Base-by-base conservation (phyloP, 2,329 filamentous ascomycete genomes). In the Piedraia hortae region DNA sequence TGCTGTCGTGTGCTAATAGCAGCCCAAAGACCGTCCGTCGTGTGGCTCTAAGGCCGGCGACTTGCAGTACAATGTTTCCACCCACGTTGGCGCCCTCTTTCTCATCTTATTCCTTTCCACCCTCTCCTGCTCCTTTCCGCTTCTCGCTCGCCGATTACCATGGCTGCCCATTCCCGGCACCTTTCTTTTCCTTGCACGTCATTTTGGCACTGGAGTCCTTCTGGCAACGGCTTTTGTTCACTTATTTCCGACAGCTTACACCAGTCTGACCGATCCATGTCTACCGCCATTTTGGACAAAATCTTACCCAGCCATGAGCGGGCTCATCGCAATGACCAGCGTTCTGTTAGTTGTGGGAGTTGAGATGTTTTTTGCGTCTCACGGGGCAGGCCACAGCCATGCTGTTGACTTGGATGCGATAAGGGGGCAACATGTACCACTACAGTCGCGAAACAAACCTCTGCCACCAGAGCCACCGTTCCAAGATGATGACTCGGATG, bases 351-450 rank as follows among this genome's bases (percentile, higher is more conserved):
- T 91, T 3, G 74, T 89, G 4, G 61, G 64, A 2, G 59, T 91
- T 23, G 82, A 93, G 44, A 89, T 85, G 48, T 77, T 78, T 42
- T 67, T 93, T 33, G 78, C 77, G 0, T 71, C 68, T 23, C 56
- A 58, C 38, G 63, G 63, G 4, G 62, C 60, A 5, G 52, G 52
- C 9, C 62, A 67, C 37, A 51, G 54, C 21, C 62, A 67, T 36
- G 45, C 49, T 7, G 56, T 39, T 14, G 39, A 38, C 24, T 31
- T 41, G 21, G 31, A 32, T 16, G 28, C 27, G 18, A 26, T 41
- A 34, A 15, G 34, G 31, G 19, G 38, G 35, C 27, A 29, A 5
- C 21, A 27, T 16, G 19, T 33, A 13, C 23, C 26, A 4, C 23
- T 31, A 19, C 23, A 25, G n/a, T 28, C 31, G 6, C 13, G 27